Base-by-base conservation (phyloP, 2,329 filamentous ascomycete species). In the Herpomyces periplanetae region DNA sequence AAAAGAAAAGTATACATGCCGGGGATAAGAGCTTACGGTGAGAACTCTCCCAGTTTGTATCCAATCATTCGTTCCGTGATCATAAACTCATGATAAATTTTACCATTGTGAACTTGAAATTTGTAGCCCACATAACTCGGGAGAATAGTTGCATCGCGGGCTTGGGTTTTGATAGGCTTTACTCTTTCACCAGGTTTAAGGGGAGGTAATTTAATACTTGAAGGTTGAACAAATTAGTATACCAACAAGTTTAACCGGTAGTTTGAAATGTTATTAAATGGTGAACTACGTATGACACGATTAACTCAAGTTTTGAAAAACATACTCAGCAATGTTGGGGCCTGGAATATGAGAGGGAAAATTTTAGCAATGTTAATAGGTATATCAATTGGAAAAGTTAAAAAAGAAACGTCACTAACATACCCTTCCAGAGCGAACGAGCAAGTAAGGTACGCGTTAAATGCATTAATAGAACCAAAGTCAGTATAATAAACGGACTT, bases 1-100 rank as follows among this genome's bases (percentile, higher is more conserved):
- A n/a, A n/a, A n/a, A n/a, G n/a, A n/a, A n/a, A n/a, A n/a, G n/a
- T n/a, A n/a, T n/a, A n/a, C n/a, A n/a, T n/a, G n/a, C n/a, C n/a
- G n/a, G n/a, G n/a, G n/a, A n/a, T n/a, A n/a, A n/a, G n/a, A n/a
- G n/a, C 68, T 33, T 52, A 87, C 71, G 55, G 46, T 25, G 69
- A 59, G 37, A 87, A 88, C 42, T 88, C 73, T 30, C 73, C 73
- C 28, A 88, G 48, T 43, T 87, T 88, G 40, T 80, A 64, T 20
- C 73, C 73, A 19, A 88, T 73, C 73, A 88, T 88, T 33, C 87
- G 66, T 37, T 87, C 73, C 8, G 71, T 85, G 26, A 88, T 64
- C 27, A 48, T 50, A 21, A 87, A 49, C 28, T 80, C 65, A 30
- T 61, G 43, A 39, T 87, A 87, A 13, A 51, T 51, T 44, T 80